A percentile compares a stretch with the other conserved stretches of the same genome.
Evolutionary conservation across 805 yeast species (phyloP).

Genomic region (Cyberlindnera lachancei): DNA sequence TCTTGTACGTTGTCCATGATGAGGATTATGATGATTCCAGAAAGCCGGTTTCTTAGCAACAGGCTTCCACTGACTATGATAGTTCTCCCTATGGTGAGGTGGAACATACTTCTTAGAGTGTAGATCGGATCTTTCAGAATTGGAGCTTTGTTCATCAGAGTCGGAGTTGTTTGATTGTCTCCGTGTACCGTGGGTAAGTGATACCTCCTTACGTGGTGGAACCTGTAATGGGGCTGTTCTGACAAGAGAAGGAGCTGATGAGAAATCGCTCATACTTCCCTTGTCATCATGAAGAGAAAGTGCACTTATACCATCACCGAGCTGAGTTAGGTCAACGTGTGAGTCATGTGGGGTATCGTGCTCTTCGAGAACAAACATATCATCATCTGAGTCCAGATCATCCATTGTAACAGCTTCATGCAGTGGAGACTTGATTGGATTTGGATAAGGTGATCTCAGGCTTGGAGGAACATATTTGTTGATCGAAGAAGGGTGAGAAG

Average conservation of each 20-base stretch:
- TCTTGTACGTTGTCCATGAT: conserved; percentile 8
- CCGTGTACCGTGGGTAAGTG: conserved; percentile 8
- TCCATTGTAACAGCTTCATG: conserved; percentile 16
- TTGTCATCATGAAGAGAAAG: conserved; percentile 15
- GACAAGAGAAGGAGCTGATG: conserved; percentile 22
- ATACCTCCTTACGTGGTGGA: conserved; percentile 4
- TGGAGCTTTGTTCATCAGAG: conserved; percentile 1
- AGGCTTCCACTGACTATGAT: conserved; percentile 11
- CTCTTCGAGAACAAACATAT: conserved; percentile 33
- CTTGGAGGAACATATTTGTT: conserved; percentile 74
- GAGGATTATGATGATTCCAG: conserved; percentile 9
- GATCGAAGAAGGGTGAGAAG: conserved; percentile 25
- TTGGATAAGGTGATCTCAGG: conserved; percentile 49
- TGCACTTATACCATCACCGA: conserved; percentile 8
- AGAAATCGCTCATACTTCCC: conserved; percentile 16
- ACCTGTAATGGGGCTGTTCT: conserved; percentile 6
- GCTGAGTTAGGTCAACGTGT: conserved; percentile 5
- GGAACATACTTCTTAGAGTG: conserved; percentile 34
- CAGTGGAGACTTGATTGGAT: conserved; percentile 17
- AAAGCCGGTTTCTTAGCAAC: conserved; percentile 11
- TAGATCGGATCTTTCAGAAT: conserved; percentile 6
- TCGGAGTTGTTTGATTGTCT: conserved; percentile 3
- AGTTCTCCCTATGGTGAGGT: conserved; percentile 44
- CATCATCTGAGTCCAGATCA: conserved; percentile 24
- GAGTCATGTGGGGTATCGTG: conserved; percentile 14